Percentiles rank a stretch among this genome's conserved stretches.
phyloP scores from a whole-genome alignment of 306 rosid genomes.

The Aeschynomene evenia region DNA sequence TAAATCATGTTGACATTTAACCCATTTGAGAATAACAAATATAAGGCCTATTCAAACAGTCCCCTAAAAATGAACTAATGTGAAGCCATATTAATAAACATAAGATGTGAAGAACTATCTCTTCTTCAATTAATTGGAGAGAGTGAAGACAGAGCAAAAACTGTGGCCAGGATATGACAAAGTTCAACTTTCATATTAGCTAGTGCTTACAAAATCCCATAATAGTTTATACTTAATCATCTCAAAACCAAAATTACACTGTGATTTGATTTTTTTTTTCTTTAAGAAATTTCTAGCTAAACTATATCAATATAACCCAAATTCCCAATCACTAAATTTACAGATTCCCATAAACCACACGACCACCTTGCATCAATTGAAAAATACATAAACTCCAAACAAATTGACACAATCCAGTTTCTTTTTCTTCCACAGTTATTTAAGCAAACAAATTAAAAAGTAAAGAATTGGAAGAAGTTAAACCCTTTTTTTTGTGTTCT shows the following conservation, averaged over 20 bases:
- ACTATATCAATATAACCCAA: background rate
- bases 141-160: background rate
- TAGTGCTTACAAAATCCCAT: background rate
- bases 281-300: background rate
- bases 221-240: background rate
- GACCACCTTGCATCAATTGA: background rate
- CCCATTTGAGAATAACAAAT: background rate
- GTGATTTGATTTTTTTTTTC: too few relatives aligned
- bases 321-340: background rate
- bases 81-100: background rate
- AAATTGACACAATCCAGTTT: background rate
- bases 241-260: background rate
- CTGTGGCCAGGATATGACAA: background rate
- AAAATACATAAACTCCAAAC: background rate
- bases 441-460: too few relatives aligned
- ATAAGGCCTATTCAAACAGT: constrained; percentile 1
- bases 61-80: background rate
- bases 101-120: constrained; percentile 3
- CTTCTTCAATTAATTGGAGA: background rate
- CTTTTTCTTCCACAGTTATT: too few relatives aligned
- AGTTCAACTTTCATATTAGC: background rate
- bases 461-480: too few relatives aligned
- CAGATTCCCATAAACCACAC: background rate
- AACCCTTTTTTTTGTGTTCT: background rate
- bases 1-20: too few relatives aligned